Evolutionary conservation across 2,329 filamentous ascomycete genomes (phyloP), one percentile per base, ranked within the genome.

Genomic region (Ascochyta lentis): DNA sequence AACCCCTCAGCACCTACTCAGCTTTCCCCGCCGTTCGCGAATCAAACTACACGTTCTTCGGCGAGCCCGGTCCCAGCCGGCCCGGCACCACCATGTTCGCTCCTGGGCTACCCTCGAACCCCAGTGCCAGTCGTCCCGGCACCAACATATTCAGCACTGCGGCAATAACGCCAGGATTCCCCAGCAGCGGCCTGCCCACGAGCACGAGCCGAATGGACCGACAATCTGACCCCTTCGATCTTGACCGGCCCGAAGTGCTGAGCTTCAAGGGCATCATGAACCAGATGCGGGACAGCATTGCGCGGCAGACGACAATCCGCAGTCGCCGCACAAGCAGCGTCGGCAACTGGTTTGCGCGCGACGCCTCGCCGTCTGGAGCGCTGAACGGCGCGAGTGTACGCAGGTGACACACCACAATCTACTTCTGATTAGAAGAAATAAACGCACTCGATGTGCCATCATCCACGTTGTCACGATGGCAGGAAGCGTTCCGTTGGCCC

Each of bases 171-270:
- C 42, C 53, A 1, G 53, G 35, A 1, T 38, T 48, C 33, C 53
- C 44, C 13, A 50, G 40, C 16, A 19, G 52, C 29, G 52, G 52
- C 15, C 35, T 40, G 5, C 46, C 47, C 23, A 55, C 52, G 16
- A 50, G 42, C 42, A 50, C 42, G 12, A 51, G 47, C 22, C 66
- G 70, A 7, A 66, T 61, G n/a, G 68, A 72, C 31, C 70, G 74
- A 13, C 72, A 76, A 37, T 76, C 73, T 1, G 75, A 77, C 51
- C 75, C 75, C 0, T 77, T 77, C 40, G 75, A 77, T 51, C 69
- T 77, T 13, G 75, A 77, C 49, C 63, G 73, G 12, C 75, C 75
- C 9, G 75, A 77, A 54, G 69, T 77, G 8, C 61, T 77, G 8
- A 69, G 71, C 0, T 73, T 76, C 42, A 67, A 71, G 4, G 61